Base-by-base conservation (phyloP, 2,329 filamentous ascomycete genomes). In the Bipolaris bicolor region DNA sequence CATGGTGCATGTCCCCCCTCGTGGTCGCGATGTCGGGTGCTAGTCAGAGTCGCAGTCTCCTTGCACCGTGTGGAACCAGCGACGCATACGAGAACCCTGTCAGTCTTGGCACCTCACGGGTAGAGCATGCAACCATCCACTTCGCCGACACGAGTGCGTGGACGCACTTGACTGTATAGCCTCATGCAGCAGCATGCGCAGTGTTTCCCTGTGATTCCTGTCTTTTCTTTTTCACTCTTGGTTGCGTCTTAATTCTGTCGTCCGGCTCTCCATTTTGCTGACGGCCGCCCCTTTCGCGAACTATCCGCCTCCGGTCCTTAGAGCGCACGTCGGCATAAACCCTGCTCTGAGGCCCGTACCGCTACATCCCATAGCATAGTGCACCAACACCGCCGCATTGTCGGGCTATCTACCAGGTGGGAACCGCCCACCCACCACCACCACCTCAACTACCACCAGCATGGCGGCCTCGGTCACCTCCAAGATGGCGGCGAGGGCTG, bases 401-500 rank as follows among this genome's bases (percentile, higher is more conserved):
- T 66, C 67, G 49, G 67, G 65, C 50, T 67, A 64, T 44, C 49
- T 63, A 29, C 63, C 64, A 58, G 64, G 71, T 71, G 73, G 69
- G 67, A 72, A 66, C 50, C 68, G 67, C 68, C 71, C 67, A 67
- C 67, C 65, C 59, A 61, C 57, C 48, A 67, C 60, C 48, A 45
- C 58, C 16, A 46, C 43, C 40, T 43, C 40, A 49, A 45, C 68
- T 56, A 64, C 61, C 54, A 49, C 68, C 61, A 64, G 60, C 60
- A 64, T 70, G 61, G 60, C 60, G 37, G 46, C 60, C 44, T 68
- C 71, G 33, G 61, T 69, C 45, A 62, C 67, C 34, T 61, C 68
- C 34, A 76, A 75, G 59, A 77, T 77, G 74, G 72, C 74, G 46
- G 74, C 75, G 22, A 70, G 73, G 60, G 65, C 70, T 59, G 74